Base-by-base conservation (phyloP, 345 rosid genomes). In the Ricinus communis region DNA sequence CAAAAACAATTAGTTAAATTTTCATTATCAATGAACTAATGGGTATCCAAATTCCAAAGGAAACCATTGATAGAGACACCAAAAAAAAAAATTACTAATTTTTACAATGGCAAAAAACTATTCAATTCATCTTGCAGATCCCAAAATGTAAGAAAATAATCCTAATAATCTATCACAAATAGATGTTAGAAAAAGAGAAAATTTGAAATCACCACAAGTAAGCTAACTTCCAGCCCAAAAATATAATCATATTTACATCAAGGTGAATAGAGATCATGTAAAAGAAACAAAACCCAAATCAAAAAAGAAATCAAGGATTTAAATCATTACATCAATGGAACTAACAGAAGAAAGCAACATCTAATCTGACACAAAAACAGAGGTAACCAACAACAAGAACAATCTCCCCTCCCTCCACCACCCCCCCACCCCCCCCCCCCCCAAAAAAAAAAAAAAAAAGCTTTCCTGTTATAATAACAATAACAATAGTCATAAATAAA, bases 31-130 rank as follows among this genome's bases (percentile, higher is more conserved):
- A 40, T 22, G 25, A 51, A 71, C 62, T 50, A 66, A 14, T 36
- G 25, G 16, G 40, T 53, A 25, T n/a, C 64, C 50, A 71, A 45
- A 46, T 6, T 49, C 9, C 33, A 27, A 56, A 30, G 66, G 24
- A 75, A 70, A 22, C 72, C 66, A 57, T 52, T 52, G 78, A 69
- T 25, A 71, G 68, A 19, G 71, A 78, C 36, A 43, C 24, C n/a
- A n/a, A n/a, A n/a, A n/a, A n/a, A n/a, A n/a, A n/a, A 38, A 62
- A 62, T 72, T 57, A 5, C 27, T 14, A n/a, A 61, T n/a, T 11
- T 30, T 31, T 28, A 65, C 31, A 38, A 79, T 49, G 57, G 53
- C 62, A 52, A 47, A 36, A 70, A 50, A 50, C 64, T 65, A 28
- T 22, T 46, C 64, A 30, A n/a, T 61, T 46, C 45, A 38, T 52